Conservation (phyloP, 257 asterid species). For the Gardenia jasminoides region DNA sequence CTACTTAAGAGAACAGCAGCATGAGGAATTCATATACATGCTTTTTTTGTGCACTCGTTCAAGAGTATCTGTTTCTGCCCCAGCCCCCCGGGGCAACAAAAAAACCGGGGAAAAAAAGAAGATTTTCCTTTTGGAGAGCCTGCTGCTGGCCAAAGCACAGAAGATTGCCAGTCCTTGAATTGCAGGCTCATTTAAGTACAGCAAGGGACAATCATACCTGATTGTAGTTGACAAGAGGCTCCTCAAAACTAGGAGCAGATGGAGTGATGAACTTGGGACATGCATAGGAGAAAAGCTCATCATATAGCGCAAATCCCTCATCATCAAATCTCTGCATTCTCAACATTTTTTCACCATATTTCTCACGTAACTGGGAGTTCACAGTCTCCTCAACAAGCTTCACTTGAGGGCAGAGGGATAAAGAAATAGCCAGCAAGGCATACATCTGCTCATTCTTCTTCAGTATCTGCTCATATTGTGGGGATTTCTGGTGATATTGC, state of each 20-base stretch:
- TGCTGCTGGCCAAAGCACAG: neutral
- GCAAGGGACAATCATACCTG: constrained; percentile 49
- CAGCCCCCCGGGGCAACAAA: too few species aligned
- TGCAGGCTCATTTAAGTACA: neutral
- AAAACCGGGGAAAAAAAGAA: too few species aligned
- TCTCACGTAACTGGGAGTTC: constrained; percentile 77
- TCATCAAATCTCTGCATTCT: constrained; percentile 90
- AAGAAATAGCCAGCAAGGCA: constrained; percentile 84
- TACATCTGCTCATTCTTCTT: constrained; percentile 99
- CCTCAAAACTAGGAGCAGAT: constrained; percentile 89
- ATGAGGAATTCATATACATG: too few species aligned
- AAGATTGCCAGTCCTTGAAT: neutral
- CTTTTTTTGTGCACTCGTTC: neutral
- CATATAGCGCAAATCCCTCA: constrained; percentile 79
- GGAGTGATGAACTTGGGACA: constrained; percentile 99
- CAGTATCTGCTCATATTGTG: constrained; percentile 92
- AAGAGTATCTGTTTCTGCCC: too few species aligned
- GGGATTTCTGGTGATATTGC: constrained; percentile 93
- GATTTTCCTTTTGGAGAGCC: neutral
- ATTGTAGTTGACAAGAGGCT: constrained; percentile 95
- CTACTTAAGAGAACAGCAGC: neutral
- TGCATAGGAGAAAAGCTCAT: constrained; percentile 96
- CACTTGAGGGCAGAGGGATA: constrained; percentile 89
- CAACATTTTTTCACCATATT: constrained; percentile 89
- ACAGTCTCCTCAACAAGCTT: constrained; percentile 91